phyloP scores from a whole-genome alignment of 805 yeast species.

The Cyberlindnera sargentensis region DNA sequence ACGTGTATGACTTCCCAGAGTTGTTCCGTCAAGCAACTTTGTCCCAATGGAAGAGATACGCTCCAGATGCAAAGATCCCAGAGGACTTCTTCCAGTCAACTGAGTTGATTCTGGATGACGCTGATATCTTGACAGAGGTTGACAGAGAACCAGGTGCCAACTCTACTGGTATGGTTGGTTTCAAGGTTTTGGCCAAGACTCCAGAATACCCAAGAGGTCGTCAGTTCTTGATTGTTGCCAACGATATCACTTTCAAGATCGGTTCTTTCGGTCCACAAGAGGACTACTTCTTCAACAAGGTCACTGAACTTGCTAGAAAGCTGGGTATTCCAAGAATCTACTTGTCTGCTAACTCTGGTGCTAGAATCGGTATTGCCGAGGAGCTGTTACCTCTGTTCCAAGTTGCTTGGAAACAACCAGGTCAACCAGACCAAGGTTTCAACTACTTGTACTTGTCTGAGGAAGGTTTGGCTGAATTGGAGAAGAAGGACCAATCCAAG shows the following conservation, averaged over 20 bases:
- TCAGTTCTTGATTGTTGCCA: constrained; percentile 86
- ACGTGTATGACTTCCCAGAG: constrained; percentile 98
- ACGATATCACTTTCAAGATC: constrained; percentile 94
- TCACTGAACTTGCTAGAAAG: constrained; percentile 85
- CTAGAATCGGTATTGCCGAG: constrained; percentile 97
- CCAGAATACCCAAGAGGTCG: constrained; percentile 98
- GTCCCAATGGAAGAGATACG: constrained; percentile 73
- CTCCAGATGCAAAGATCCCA: constrained; percentile 52
- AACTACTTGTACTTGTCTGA: constrained; percentile 75
- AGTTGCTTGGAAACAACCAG: constrained; percentile 86
- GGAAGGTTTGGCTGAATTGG: constrained; percentile 52
- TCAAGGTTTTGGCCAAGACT: constrained; percentile 83
- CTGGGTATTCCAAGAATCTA: constrained; percentile 94
- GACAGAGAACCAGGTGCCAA: constrained; percentile 96
- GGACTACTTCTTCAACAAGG: constrained; percentile 85
- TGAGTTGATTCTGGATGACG: constrained; percentile 83
- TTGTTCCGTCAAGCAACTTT: constrained; percentile 88
- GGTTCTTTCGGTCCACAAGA: constrained; percentile 99
- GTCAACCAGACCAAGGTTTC: constrained; percentile 79
- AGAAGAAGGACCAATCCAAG: constrained; percentile 51
- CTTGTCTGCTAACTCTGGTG: constrained; percentile 98
- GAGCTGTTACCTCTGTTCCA: constrained; percentile 84
- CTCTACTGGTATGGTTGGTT: constrained; percentile 95
- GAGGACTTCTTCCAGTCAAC: constrained; percentile 71
- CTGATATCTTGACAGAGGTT: constrained; percentile 74